These are phyloP conservation scores for Trametes coccinea DNA, from an alignment of 768 basidiomycete genomes.

Conservation along the genomic window DNA sequence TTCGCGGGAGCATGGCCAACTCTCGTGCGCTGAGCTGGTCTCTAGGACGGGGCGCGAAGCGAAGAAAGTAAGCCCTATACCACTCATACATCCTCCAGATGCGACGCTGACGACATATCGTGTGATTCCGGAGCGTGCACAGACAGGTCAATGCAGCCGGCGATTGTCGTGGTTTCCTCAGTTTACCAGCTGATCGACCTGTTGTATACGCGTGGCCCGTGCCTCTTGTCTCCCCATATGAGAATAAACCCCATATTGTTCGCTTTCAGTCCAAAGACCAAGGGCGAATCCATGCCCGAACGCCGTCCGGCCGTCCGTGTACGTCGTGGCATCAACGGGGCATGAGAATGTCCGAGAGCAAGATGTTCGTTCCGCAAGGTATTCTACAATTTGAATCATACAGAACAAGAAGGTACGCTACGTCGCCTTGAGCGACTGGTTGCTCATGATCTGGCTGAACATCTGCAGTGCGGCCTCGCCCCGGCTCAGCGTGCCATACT, in stretches of 20 bases:
- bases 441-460: conserved; percentile 36
- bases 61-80: not conserved
- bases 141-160: too few relatives aligned
- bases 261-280: too few relatives aligned
- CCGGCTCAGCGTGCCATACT: conserved; percentile 23
- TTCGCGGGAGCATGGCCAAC: not conserved
- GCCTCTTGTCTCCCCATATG: too few relatives aligned
- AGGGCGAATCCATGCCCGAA: too few relatives aligned
- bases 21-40: not conserved
- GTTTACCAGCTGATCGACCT: too few relatives aligned
- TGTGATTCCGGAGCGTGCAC: not conserved
- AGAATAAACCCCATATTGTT: too few relatives aligned
- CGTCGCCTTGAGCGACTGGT: conserved; percentile 27
- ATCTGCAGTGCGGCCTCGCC: conserved; percentile 34
- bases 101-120: not conserved
- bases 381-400: not conserved
- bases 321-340: too few relatives aligned
- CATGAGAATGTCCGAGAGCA: too few relatives aligned
- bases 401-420: not conserved
- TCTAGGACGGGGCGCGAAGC: not conserved
- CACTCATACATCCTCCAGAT: not conserved
- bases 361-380: not conserved
- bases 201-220: too few relatives aligned
- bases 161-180: too few relatives aligned
- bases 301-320: too few relatives aligned